Base-by-base conservation (phyloP, 2,329 filamentous ascomycete genomes). In the Clarireedia homoeocarpa region DNA sequence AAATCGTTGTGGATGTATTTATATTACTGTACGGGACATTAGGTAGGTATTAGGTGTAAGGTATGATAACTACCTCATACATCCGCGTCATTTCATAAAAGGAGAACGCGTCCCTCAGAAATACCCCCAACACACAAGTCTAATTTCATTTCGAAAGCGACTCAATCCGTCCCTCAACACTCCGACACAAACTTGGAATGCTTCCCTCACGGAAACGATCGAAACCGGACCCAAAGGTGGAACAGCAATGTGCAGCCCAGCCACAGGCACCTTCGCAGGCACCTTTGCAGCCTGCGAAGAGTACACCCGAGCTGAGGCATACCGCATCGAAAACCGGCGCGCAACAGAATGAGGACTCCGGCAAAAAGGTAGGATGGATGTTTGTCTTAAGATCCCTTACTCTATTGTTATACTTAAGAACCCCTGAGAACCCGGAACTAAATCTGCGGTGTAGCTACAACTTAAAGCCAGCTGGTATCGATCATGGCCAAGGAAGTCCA, bases 391-490 rank as follows among this genome's bases (percentile, higher is more conserved):
- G n/a, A 34, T 34, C 48, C 48, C 14, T 36, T 42, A 34, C 39
- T 40, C 34, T 39, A 30, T 27, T 39, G 40, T 53, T n/a, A 27
- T 24, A 27, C 39, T 36, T 55, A 10, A 48, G n/a, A 42, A 27
- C 39, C 38, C 45, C 20, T 23, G 39, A 20, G 42, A 39, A 30
- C 49, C 45, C 59, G 14, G 34, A 10, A n/a, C 53, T 55, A 58
- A 59, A 54, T 17, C 12, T n/a, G 6, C 23, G 15, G 24, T 51
- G n/a, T 36, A 67, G 64, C 39, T 66, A n/a, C 62, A 63, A 40
- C 51, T 61, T 7, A 67, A 63, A 20, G 58, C 59, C 23, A 84
- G 81, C 67, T 85, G 82, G 82, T 85, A 85, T 67, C 80, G 80
- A 24, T 68, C 82, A 17, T 84, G 80, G 80, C 78, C 80, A 17